Percentiles rank a stretch among this genome's conserved stretches.
These are phyloP conservation scores for Protomyces gravidus DNA, from an alignment of 1,139 yeast species.

Conservation along the genomic window DNA sequence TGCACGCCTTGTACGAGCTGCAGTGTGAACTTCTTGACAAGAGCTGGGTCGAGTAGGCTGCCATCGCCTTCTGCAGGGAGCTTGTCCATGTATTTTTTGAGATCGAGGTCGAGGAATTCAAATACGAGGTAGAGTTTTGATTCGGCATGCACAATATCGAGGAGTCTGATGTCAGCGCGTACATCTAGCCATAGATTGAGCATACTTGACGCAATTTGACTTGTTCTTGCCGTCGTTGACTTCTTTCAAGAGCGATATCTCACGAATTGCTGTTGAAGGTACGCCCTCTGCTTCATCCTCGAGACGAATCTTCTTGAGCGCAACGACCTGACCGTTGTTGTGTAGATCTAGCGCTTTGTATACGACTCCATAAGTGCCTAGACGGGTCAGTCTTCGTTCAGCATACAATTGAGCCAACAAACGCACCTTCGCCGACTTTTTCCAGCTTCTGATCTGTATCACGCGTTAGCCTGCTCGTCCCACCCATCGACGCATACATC, in stretches of 20 bases:
- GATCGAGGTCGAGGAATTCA: constrained; percentile 88
- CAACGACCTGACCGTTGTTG: constrained; percentile 83
- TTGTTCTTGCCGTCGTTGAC: constrained; percentile 90
- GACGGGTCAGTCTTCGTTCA: constrained; percentile 1
- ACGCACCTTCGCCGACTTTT: constrained; percentile 87
- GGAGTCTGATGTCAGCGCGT: constrained; percentile 43
- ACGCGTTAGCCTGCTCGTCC: background rate
- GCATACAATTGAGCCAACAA: background rate
- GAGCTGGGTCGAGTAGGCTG: constrained; percentile 48
- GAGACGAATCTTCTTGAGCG: constrained; percentile 85
- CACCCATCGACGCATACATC: background rate
- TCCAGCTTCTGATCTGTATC: constrained; percentile 68
- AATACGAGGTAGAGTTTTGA: constrained; percentile 87
- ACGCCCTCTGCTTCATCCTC: constrained; percentile 99
- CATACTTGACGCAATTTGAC: constrained; percentile 41
- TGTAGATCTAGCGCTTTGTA: constrained; percentile 89
- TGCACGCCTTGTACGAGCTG: constrained; percentile 89
- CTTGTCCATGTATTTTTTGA: constrained; percentile 94
- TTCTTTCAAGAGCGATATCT: constrained; percentile 87
- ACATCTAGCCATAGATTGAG: background rate
- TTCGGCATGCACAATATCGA: constrained; percentile 95
- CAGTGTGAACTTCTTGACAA: constrained; percentile 88
- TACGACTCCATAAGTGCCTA: constrained; percentile 92
- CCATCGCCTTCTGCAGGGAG: constrained; percentile 90
- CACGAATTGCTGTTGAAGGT: constrained; percentile 96